Evolutionary conservation across 768 basidiomycete species (phyloP).

Genomic region (Tylopilus sp.): DNA sequence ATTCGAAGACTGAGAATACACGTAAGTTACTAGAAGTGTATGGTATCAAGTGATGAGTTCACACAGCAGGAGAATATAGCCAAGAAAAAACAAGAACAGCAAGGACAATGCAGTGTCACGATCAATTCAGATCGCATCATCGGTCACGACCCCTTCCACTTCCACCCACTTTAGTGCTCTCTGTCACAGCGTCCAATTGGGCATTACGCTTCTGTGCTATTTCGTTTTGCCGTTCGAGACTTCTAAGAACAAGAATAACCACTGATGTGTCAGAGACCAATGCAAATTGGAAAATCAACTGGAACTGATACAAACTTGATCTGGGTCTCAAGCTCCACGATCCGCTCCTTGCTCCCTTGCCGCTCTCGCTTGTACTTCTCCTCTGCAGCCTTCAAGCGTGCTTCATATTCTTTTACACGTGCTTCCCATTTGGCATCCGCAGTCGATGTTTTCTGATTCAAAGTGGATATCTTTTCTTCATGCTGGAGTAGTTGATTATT

Average conservation of each 20-base stretch:
- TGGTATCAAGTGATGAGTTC: constrained; percentile 12
- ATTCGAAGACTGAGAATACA: constrained; percentile 5
- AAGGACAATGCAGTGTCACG: background rate
- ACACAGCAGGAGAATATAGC: constrained; percentile 12
- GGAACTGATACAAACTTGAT: constrained; percentile 61
- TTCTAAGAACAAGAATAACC: constrained; percentile 42
- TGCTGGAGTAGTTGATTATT: constrained; percentile 80
- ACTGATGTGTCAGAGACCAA: background rate
- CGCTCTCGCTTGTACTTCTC: constrained; percentile 92
- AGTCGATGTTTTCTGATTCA: constrained; percentile 65
- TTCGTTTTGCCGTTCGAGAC: constrained; percentile 72
- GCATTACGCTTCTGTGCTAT: constrained; percentile 67
- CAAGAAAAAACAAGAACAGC: background rate
- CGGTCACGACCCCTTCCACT: constrained; percentile 20
- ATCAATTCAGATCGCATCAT: constrained; percentile 5
- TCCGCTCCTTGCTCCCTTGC: constrained; percentile 89
- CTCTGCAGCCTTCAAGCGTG: constrained; percentile 73
- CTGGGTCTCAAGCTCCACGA: constrained; percentile 65
- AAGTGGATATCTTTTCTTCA: constrained; percentile 77
- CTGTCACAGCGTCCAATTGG: constrained; percentile 34
- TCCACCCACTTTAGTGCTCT: constrained; percentile 18
- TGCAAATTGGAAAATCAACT: background rate
- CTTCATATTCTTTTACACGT: constrained; percentile 90
- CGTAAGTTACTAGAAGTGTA: constrained; percentile 10
- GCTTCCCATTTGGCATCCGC: constrained; percentile 93